Evolutionary conservation across 331 rosid genomes (phyloP).

Genomic region (Quercus lobata): DNA sequence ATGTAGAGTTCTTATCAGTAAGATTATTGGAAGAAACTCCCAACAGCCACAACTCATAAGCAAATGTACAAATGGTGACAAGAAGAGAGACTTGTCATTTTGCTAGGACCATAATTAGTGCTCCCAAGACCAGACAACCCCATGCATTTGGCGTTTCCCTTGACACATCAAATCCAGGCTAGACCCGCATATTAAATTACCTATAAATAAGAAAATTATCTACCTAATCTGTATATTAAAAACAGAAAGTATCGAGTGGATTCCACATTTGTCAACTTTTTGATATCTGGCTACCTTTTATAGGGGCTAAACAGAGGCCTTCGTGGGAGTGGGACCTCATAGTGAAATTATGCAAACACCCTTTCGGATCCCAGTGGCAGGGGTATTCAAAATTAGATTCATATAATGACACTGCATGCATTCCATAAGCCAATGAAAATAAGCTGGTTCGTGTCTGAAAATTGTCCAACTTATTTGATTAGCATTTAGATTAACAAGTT

Average conservation of each 20-base stretch:
- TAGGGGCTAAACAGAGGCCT: neutral
- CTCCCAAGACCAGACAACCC: neutral
- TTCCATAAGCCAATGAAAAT: too few species aligned
- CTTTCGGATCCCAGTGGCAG: too few species aligned
- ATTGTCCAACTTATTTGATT: too few species aligned
- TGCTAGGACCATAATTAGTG: neutral
- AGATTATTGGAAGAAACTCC: neutral
- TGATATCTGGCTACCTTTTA: neutral
- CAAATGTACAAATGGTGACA: neutral
- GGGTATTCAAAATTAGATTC: too few species aligned
- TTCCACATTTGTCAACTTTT: conserved; percentile 16
- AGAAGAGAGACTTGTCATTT: conserved; percentile 14
- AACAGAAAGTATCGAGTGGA: neutral
- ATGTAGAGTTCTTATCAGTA: neutral
- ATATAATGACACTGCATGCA: too few species aligned
- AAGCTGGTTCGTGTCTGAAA: too few species aligned
- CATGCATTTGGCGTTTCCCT: conserved; percentile 32
- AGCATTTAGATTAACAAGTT: too few species aligned
- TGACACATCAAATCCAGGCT: conserved; percentile 30
- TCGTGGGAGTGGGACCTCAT: neutral
- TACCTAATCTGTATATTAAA: conserved; percentile 3
- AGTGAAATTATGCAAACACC: neutral
- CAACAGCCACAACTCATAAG: neutral
- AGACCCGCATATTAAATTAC: conserved; percentile 32
- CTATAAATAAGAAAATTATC: neutral